Evolutionary conservation across 1,284 basidiomycete genomes (phyloP).

Genomic region (Sanguinoderma infundibulare): DNA sequence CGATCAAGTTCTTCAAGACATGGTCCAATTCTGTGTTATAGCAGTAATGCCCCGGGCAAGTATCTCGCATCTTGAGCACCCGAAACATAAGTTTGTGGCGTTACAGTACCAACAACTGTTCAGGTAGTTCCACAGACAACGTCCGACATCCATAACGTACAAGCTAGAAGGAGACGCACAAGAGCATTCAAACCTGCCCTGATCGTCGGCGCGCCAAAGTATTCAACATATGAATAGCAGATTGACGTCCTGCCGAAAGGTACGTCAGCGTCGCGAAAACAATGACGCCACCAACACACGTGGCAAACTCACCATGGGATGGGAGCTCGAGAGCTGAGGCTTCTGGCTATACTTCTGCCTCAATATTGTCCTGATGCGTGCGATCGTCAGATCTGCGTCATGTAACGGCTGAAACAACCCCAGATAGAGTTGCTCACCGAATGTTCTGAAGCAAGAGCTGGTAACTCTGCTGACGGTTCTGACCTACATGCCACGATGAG

Average conservation of each 20-base stretch:
- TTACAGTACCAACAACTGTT: no score
- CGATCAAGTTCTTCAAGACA: neutral
- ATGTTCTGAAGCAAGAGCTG: slow-evolving; percentile 78
- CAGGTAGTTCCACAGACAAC: neutral
- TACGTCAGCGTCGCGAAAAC: slow-evolving; percentile 2
- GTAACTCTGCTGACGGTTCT: slow-evolving; percentile 79
- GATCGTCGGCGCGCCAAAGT: neutral
- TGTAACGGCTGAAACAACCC: neutral
- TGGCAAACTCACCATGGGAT: slow-evolving; percentile 65
- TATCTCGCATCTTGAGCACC: no score
- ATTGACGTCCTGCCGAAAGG: slow-evolving; percentile 49
- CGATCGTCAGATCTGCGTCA: slow-evolving; percentile 6
- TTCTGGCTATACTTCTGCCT: slow-evolving; percentile 81
- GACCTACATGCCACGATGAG: slow-evolving; percentile 39
- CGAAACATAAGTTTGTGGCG: no score
- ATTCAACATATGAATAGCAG: slow-evolving; percentile 58
- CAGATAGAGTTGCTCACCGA: slow-evolving; percentile 42
- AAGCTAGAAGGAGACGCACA: neutral
- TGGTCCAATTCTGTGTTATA: neutral
- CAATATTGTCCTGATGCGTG: slow-evolving; percentile 52
- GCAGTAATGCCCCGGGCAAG: no score
- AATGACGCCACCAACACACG: slow-evolving; percentile 3
- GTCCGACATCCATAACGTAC: neutral
- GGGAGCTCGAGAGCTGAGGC: slow-evolving; percentile 78
- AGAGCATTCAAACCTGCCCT: neutral